Base-by-base conservation (phyloP, 768 basidiomycete species). In the Pleurotus eryngii region DNA sequence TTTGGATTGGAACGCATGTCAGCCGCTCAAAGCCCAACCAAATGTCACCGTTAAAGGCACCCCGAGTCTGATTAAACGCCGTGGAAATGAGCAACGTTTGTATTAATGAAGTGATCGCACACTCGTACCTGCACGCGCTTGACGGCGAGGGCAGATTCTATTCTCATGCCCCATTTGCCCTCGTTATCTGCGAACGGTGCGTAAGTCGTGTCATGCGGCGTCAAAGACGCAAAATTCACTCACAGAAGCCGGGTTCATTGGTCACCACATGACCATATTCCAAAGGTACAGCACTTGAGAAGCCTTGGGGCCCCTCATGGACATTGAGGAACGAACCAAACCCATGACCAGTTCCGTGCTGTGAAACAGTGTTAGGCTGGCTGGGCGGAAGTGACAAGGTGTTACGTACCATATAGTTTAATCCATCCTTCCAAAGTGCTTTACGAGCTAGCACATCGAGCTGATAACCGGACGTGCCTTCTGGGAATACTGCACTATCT, bases 11-110 rank as follows among this genome's bases (percentile, higher is more conserved):
- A 8, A 98, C 95, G 73, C 90, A 87, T 2, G 95, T 96, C 63
- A 98, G 76, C 3, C 95, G 87, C 70, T 95, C 92, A 69, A 96
- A 98, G 6, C 88, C 90, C 37, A 93, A 81, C 93, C 93, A 98
- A 22, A 82, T 74, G 63, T 85, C 78, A 24, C 87, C 88, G 60
- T 84, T 88, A 68, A 85, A 88, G 61, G 83, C 77, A 60, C 81
- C 80, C 71, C 78, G 85, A 35, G 90, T 92, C 86, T 91, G 43
- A 46, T 39, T 11, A 35, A 35, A 35, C 30, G 30, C 30, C 30
- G 30, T 35, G 30, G 30, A 35, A 11, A 35, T 35, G 30, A 35
- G 30, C 30, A 35, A 11, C 9, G 30, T 26, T 6, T 26, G 24
- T 35, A 11, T 11, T 11, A 35, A 35, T 35, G 8, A 35, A 35